Conservation (phyloP, 2,329 filamentous ascomycete genomes). For the Pyrenochaeta sp. region DNA sequence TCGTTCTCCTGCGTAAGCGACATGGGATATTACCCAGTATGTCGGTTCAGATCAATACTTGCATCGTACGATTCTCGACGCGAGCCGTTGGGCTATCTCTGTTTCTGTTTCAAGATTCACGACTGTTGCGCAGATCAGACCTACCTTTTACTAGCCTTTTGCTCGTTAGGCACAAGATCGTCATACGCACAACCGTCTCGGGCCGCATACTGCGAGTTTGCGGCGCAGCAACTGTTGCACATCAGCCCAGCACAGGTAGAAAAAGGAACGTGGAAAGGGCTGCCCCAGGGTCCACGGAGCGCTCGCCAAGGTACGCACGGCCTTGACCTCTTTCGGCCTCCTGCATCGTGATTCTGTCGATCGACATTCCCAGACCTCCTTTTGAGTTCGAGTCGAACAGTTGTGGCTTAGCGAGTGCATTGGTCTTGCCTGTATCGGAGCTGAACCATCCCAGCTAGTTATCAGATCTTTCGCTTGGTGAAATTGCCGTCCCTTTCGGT, state of each 20-base stretch:
- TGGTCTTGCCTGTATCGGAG: conserved; percentile 6
- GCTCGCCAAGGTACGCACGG: conserved; percentile 2
- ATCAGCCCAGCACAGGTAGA: background rate
- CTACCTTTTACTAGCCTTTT: conserved; percentile 6
- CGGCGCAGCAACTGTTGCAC: conserved; percentile 1
- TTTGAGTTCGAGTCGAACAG: conserved; percentile 1
- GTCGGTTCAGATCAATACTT: conserved; percentile 20
- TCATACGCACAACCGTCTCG: conserved; percentile 7
- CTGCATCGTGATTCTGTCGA: conserved; percentile 14
- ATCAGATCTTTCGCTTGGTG: conserved; percentile 3
- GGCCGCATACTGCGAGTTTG: conserved; percentile 3
- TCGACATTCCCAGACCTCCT: conserved; percentile 12
- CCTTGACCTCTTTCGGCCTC: conserved; percentile 8
- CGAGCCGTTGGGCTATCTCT: conserved; percentile 10
- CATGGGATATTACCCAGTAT: conserved; percentile 13
- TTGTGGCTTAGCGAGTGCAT: conserved; percentile 4
- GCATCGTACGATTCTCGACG: conserved; percentile 25
- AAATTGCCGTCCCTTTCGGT: conserved; percentile 2
- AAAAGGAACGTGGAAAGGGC: conserved; percentile 14
- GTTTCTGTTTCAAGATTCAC: conserved; percentile 20
- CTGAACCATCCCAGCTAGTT: conserved; percentile 3
- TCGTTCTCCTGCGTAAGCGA: conserved; percentile 24
- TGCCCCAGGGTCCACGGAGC: conserved; percentile 13
- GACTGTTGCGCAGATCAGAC: conserved; percentile 6
- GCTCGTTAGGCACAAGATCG: conserved; percentile 13